Evolutionary conservation across 768 basidiomycete genomes (phyloP).

Genomic region (Kwoniella europaea): DNA sequence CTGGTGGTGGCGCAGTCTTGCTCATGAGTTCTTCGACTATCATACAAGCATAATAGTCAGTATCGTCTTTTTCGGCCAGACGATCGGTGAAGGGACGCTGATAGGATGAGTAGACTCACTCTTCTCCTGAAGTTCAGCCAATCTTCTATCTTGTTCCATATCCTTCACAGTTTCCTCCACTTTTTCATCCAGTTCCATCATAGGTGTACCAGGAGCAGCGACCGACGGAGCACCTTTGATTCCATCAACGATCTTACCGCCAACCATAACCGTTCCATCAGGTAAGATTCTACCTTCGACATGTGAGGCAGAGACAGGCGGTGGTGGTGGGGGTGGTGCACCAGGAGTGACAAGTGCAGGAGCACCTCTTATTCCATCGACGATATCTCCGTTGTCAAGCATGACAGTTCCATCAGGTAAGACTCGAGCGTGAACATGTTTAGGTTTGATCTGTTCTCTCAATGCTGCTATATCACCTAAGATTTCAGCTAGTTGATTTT

Average conservation of each 20-base stretch:
- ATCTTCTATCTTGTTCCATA: conserved; percentile 51
- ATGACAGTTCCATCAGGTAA: conserved; percentile 50
- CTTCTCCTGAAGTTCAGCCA: conserved; percentile 49
- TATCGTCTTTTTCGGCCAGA: neutral
- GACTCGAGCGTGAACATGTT: conserved; percentile 48
- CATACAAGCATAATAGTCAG: neutral
- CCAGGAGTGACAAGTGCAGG: conserved; percentile 34
- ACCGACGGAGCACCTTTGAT: conserved; percentile 42
- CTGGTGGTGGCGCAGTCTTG: conserved; percentile 21
- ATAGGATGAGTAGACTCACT: conserved; percentile 33
- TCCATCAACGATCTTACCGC: conserved; percentile 49
- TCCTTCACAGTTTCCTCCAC: conserved; percentile 35
- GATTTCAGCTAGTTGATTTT: conserved; percentile 49
- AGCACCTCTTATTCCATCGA: conserved; percentile 48
- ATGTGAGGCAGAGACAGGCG: conserved; percentile 31
- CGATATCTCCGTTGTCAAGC: conserved; percentile 49
- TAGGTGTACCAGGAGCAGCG: conserved; percentile 19
- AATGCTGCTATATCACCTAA: conserved; percentile 52
- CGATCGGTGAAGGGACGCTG: no score
- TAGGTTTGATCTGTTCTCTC: conserved; percentile 49
- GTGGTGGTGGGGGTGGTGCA: conserved; percentile 34
- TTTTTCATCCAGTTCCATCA: conserved; percentile 13
- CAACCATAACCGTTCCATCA: conserved; percentile 51
- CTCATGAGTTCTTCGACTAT: conserved; percentile 52
- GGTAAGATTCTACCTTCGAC: conserved; percentile 46